phyloP scores from a whole-genome alignment of 768 basidiomycete genomes.

The Suillus fuscotomentosus region DNA sequence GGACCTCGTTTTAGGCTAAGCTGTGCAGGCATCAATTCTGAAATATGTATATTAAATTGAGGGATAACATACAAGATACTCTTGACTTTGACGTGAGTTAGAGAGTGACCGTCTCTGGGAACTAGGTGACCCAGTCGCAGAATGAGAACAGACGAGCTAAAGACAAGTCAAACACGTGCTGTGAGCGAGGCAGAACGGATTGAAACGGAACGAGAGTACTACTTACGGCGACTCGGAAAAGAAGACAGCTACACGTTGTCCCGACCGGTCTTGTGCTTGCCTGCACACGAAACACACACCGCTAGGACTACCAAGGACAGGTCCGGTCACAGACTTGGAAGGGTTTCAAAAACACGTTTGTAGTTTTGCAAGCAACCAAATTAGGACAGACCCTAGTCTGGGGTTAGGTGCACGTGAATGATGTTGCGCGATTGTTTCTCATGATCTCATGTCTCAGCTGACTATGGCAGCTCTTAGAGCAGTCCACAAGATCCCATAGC shows the following conservation, averaged over 20 bases:
- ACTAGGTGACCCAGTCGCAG: slow-evolving; percentile 24
- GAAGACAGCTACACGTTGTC: slow-evolving; percentile 12
- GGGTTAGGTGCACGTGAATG: slow-evolving; percentile 1
- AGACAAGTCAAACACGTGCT: slow-evolving; percentile 47
- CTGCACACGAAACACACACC: not conserved
- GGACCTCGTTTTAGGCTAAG: slow-evolving; percentile 3
- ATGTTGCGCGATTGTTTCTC: not conserved
- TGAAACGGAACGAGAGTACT: slow-evolving; percentile 8
- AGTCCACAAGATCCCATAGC: not conserved
- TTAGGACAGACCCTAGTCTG: not conserved
- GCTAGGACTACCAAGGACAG: not conserved
- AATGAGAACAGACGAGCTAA: slow-evolving; percentile 41
- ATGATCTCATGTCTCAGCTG: not conserved
- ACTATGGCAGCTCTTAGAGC: not conserved
- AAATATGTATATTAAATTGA: not conserved
- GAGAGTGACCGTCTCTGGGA: slow-evolving; percentile 4
- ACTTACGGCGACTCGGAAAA: slow-evolving; percentile 3
- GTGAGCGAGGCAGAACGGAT: slow-evolving; percentile 25
- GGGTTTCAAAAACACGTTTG: not conserved
- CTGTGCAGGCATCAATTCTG: slow-evolving; percentile 8
- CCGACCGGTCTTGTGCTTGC: slow-evolving; percentile 17
- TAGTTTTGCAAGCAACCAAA: slow-evolving; percentile 8
- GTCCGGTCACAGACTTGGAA: not conserved
- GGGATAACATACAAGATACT: not conserved
- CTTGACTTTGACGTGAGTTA: not conserved